phyloP scores from a whole-genome alignment of 805 yeast genomes.

The Teunomyces lycoperdinae region DNA sequence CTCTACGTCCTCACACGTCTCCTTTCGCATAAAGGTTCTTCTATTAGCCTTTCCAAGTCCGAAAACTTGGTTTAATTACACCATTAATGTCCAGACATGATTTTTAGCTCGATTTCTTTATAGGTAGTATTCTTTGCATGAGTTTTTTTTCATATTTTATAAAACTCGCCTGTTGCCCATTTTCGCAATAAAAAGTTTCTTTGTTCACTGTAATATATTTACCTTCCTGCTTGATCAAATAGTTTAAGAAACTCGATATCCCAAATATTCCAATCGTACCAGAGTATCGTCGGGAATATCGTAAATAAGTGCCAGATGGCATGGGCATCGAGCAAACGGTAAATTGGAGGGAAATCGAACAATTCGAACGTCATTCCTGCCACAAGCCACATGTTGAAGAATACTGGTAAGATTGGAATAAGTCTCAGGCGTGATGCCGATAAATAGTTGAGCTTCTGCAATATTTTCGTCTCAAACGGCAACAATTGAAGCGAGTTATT shows the following conservation, averaged over 20 bases:
- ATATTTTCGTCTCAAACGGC: conserved; percentile 37
- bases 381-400: conserved; percentile 31
- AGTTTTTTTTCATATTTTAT: too few species aligned
- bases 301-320: conserved; percentile 92
- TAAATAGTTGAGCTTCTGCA: conserved; percentile 29
- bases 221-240: conserved; percentile 2
- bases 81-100: not conserved
- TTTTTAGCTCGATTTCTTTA: too few species aligned
- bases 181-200: too few species aligned
- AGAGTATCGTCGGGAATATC: conserved; percentile 69
- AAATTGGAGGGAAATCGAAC: conserved; percentile 34
- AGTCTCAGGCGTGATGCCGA: conserved; percentile 22
- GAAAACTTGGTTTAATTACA: not conserved
- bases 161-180: too few species aligned
- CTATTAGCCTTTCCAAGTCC: not conserved
- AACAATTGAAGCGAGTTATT: conserved; percentile 36
- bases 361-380: conserved; percentile 33
- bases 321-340: conserved; percentile 76
- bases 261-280: conserved; percentile 64
- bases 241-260: conserved; percentile 29
- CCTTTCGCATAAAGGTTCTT: not conserved
- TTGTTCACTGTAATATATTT: too few species aligned
- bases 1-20: not conserved
- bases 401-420: conserved; percentile 36
- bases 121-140: too few species aligned